These are phyloP conservation scores for Globisporangium viniferum DNA, from an alignment of 352 stramenopile species.

Conservation along the genomic window DNA sequence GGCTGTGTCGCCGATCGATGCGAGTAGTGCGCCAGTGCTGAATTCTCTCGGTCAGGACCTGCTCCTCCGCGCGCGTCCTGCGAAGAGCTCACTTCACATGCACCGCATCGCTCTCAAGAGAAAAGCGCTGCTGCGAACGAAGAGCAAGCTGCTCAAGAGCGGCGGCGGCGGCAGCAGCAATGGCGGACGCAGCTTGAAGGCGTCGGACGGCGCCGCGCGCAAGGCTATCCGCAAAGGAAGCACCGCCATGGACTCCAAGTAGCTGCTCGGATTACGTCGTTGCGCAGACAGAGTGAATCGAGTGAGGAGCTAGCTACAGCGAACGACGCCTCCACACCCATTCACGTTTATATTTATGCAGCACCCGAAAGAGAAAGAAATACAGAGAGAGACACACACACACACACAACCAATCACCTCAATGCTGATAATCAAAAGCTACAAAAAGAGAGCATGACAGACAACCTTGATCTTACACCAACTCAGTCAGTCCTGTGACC, in stretches of 20 bases:
- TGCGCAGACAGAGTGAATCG: not conserved
- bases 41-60: constrained; percentile 59
- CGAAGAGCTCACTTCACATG: constrained; percentile 82
- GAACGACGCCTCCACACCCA: not conserved
- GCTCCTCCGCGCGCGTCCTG: constrained; percentile 47
- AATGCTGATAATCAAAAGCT: not conserved
- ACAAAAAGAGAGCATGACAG: not conserved
- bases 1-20: not conserved
- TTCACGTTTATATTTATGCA: constrained; percentile 3
- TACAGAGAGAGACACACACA: not conserved
- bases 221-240: constrained; percentile 62
- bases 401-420: not conserved
- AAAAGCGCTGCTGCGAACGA: constrained; percentile 56
- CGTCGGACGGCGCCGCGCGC: constrained; percentile 24
- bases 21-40: constrained; percentile 18
- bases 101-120: constrained; percentile 77
- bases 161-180: constrained; percentile 18
- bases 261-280: not conserved
- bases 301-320: not conserved
- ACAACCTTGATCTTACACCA: constrained; percentile 29
- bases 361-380: not conserved
- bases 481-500: constrained; percentile 49
- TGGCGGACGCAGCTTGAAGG: constrained; percentile 28
- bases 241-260: constrained; percentile 30
- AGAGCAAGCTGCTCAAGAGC: constrained; percentile 52